Base-by-base conservation (phyloP, 164 flowering plant species). In the Nelumbo lutea region DNA sequence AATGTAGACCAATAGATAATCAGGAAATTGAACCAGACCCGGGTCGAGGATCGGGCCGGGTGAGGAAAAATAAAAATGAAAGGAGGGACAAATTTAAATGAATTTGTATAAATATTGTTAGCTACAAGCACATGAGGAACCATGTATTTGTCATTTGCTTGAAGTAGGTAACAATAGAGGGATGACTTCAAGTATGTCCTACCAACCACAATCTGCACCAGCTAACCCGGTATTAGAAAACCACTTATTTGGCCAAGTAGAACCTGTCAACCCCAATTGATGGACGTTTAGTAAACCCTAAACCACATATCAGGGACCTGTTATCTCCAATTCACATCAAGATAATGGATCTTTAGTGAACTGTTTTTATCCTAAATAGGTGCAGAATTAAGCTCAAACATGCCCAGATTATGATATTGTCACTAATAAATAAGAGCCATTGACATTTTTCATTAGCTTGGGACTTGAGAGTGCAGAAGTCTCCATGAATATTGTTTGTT, bases 141-240 rank as follows among this genome's bases (percentile, higher is more conserved):
- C 78, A 74, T 61, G 73, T 65, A 71, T 62, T 66, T 62, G 47
- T 40, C 70, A 62, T 79, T 72, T 72, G 72, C 67, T 72, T 64
- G 13, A 70, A 64, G 67, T 73, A 47, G 79, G 75, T 66, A 48
- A 62, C 53, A 15, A 56, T 2, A 39, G 11, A 66, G 50, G 27
- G 66, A 51, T 45, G 14, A 53, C 53, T 6, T 10, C 47, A 38
- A 4, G 61, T 71, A 59, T 70, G 67, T 10, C 14, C 42, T 66
- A 70, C 65, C 79, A 61, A 69, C 70, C 62, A 62, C 44, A 55
- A 64, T 42, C 47, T 9, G 65, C n/a, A 27, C 39, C 27, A 39
- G 3, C 45, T 7, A n/a, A 10, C 10, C 15, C 11, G 3, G 1
- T 27, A 3, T 42, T 53, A 53, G 27, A 44, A 15, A 62, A 15